Conservation (phyloP, 2,329 filamentous ascomycete species). For the Metarhizium brunneum region DNA sequence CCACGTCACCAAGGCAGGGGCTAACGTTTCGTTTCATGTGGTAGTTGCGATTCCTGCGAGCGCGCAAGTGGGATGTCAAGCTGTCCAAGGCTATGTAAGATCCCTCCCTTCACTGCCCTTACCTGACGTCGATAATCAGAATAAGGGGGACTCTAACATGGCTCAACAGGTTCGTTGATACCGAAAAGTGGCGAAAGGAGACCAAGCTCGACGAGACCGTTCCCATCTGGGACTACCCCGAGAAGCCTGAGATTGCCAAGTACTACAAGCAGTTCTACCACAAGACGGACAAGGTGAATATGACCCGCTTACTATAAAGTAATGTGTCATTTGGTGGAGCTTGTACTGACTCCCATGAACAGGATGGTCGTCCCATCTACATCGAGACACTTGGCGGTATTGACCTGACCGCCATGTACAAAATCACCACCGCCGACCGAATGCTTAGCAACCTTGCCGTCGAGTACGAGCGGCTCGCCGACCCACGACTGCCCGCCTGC, state of each 20-base stretch:
- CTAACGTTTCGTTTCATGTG: background rate
- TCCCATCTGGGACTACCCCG: constrained; percentile 74
- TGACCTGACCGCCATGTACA: constrained; percentile 80
- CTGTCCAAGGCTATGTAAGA: constrained; percentile 74
- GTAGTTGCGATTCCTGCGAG: constrained; percentile 81
- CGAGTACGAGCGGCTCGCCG: constrained; percentile 94
- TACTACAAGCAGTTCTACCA: constrained; percentile 99
- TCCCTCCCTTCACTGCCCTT: background rate
- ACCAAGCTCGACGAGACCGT: constrained; percentile 77
- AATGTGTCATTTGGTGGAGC: background rate
- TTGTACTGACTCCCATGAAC: background rate
- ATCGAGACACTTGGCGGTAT: constrained; percentile 95
- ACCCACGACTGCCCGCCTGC: constrained; percentile 89
- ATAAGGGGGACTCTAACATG: constrained; percentile 3
- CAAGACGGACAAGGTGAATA: constrained; percentile 72
- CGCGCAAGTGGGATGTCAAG: constrained; percentile 88
- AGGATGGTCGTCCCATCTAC: constrained; percentile 96
- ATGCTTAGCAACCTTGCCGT: constrained; percentile 95
- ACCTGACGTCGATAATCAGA: background rate
- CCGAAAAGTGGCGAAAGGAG: constrained; percentile 83
- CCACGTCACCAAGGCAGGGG: background rate
- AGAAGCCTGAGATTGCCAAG: constrained; percentile 74
- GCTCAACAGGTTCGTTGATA: constrained; percentile 69
- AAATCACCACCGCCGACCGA: constrained; percentile 84
- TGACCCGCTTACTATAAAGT: background rate